A percentile compares a stretch with the other conserved stretches of the same genome.
Evolutionary conservation across 83 land plant species (phyloP).

Genomic region (Picea engelmannii): DNA sequence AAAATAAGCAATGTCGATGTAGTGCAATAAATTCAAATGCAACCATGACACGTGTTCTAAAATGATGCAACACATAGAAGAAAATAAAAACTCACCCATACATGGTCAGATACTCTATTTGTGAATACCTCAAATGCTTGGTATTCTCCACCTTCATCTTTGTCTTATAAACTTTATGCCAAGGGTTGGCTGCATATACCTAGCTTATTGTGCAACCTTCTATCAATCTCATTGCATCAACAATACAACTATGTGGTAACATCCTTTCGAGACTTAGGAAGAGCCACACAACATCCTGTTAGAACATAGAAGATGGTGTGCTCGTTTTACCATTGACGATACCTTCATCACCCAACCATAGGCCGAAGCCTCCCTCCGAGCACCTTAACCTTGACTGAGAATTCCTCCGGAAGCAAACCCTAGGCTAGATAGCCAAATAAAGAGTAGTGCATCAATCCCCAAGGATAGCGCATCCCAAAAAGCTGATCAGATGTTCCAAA

Average conservation of each 20-base stretch:
- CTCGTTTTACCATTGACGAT: too few species aligned
- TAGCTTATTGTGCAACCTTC: conserved; percentile 72
- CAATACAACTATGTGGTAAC: background rate
- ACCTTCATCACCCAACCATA: too few species aligned
- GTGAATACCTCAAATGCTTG: background rate
- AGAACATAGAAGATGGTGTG: too few species aligned
- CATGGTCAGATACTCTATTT: background rate
- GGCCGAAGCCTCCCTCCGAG: too few species aligned
- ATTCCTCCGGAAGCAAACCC: too few species aligned
- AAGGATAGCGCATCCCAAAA: too few species aligned
- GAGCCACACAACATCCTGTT: too few species aligned
- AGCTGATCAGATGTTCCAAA: too few species aligned
- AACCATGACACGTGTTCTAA: background rate
- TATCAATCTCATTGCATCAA: conserved; percentile 40
- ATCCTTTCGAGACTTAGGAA: background rate
- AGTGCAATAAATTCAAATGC: background rate
- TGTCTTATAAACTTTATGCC: conserved; percentile 9
- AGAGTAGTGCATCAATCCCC: too few species aligned
- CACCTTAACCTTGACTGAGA: too few species aligned
- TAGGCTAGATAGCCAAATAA: too few species aligned
- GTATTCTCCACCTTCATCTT: conserved; percentile 7
- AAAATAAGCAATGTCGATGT: background rate
- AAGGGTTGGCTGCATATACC: conserved; percentile 48
- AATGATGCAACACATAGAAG: background rate
- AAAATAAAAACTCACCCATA: background rate